phyloP scores from a whole-genome alignment of 768 basidiomycete species.

The Hericium erinaceus region DNA sequence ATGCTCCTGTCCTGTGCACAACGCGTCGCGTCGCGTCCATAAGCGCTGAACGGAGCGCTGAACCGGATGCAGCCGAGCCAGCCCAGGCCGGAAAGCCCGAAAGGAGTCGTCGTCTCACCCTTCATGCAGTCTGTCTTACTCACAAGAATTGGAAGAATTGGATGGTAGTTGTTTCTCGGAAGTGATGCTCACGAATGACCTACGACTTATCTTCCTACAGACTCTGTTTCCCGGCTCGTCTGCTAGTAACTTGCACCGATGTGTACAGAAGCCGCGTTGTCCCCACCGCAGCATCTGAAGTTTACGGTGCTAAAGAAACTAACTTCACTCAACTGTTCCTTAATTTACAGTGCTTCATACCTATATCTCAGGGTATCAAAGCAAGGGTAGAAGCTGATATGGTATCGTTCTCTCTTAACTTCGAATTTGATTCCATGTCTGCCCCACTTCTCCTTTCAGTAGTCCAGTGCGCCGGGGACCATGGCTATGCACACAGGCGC shows the following conservation, averaged over 20 bases:
- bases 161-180: conserved; percentile 1
- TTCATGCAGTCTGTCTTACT: background rate
- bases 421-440: too few relatives aligned
- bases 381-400: background rate
- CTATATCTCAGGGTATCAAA: background rate
- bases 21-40: background rate
- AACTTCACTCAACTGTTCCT: background rate
- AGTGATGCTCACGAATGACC: background rate
- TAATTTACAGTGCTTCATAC: background rate
- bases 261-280: conserved; percentile 28
- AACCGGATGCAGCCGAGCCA: background rate
- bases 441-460: too few relatives aligned
- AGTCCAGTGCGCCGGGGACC: too few relatives aligned
- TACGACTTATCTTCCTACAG: background rate
- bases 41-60: background rate
- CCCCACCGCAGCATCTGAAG: conserved; percentile 27
- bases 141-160: background rate
- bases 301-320: conserved; percentile 23
- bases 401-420: too few relatives aligned
- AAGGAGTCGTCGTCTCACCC: background rate
- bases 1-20: background rate
- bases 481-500: too few relatives aligned
- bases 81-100: background rate
- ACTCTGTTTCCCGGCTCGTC: background rate
- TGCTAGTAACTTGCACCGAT: conserved; percentile 1